These are phyloP conservation scores for Royoungia palumana DNA, from an alignment of 768 basidiomycete genomes.

Conservation along the genomic window DNA sequence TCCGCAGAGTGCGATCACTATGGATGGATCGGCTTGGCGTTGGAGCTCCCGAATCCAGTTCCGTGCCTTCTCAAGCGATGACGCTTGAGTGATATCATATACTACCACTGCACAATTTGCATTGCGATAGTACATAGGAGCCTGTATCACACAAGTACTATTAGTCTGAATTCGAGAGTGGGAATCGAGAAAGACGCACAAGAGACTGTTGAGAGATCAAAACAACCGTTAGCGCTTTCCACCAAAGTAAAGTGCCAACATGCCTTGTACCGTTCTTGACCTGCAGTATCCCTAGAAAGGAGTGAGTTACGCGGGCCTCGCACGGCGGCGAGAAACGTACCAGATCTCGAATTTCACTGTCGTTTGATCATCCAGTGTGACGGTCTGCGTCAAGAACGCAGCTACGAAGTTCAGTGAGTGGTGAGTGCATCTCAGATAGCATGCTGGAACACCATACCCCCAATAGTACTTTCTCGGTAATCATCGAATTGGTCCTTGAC, in stretches of 20 bases:
- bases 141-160: slow-evolving; percentile 39
- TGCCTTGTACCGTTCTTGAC: slow-evolving; percentile 93
- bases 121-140: slow-evolving; percentile 96
- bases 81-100: slow-evolving; percentile 91
- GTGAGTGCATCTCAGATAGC: slow-evolving; percentile 9
- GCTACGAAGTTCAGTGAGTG: slow-evolving; percentile 58
- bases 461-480: slow-evolving; percentile 92
- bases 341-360: slow-evolving; percentile 98
- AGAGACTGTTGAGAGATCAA: slow-evolving; percentile 36
- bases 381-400: slow-evolving; percentile 98
- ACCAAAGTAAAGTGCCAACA: slow-evolving; percentile 15
- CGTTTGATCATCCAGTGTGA: slow-evolving; percentile 82
- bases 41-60: slow-evolving; percentile 97
- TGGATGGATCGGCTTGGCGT: slow-evolving; percentile 95
- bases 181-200: slow-evolving; percentile 33
- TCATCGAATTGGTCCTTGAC: slow-evolving; percentile 97
- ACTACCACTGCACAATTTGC: slow-evolving; percentile 93
- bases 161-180: background rate
- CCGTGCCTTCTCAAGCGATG: slow-evolving; percentile 92
- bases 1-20: slow-evolving; percentile 93
- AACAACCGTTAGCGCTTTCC: background rate
- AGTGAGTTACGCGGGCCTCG: background rate
- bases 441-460: slow-evolving; percentile 46
- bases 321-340: slow-evolving; percentile 40
- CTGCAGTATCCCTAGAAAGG: slow-evolving; percentile 81